Percentiles rank a stretch among this genome's conserved stretches.
Conservation (phyloP, 805 yeast genomes). For the Clavispora fructus region DNA sequence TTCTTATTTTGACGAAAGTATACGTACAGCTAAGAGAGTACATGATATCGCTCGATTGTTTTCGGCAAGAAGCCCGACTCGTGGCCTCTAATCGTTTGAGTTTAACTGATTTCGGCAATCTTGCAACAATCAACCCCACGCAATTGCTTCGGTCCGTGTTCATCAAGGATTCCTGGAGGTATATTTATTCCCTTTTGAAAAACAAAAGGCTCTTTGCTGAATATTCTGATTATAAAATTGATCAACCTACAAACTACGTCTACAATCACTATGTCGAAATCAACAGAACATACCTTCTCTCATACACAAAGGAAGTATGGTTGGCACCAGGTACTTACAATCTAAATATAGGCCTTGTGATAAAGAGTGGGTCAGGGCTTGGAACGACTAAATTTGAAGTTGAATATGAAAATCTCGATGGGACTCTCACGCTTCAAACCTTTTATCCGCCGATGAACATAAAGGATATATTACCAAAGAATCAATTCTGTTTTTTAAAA, state of each 20-base stretch:
- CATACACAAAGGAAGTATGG: constrained; percentile 41
- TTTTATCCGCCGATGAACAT: constrained; percentile 56
- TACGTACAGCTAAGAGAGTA: constrained; percentile 36
- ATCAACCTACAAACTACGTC: constrained; percentile 43
- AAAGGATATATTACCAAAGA: constrained; percentile 51
- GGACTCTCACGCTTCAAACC: constrained; percentile 25
- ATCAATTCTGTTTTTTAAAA: constrained; percentile 44
- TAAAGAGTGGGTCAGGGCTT: constrained; percentile 51
- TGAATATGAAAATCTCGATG: constrained; percentile 22
- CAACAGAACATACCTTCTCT: constrained; percentile 45
- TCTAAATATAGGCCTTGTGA: constrained; percentile 45
- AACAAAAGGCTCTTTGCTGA: constrained; percentile 53
- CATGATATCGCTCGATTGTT: constrained; percentile 34
- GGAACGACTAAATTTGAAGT: constrained; percentile 56
- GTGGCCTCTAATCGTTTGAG: constrained; percentile 23
- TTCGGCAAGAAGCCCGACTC: constrained; percentile 23
- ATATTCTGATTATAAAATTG: constrained; percentile 36
- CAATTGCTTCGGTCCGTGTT: constrained; percentile 14
- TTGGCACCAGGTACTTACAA: constrained; percentile 47
- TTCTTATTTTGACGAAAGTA: constrained; percentile 26
- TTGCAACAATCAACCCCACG: constrained; percentile 2
- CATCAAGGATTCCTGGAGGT: constrained; percentile 51
- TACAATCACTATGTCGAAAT: constrained; percentile 43
- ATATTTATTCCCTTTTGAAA: constrained; percentile 45
- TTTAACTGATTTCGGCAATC: constrained; percentile 15